These are phyloP conservation scores for Odontarrhena argentea DNA, from an alignment of 345 rosid genomes.

Conservation along the genomic window DNA sequence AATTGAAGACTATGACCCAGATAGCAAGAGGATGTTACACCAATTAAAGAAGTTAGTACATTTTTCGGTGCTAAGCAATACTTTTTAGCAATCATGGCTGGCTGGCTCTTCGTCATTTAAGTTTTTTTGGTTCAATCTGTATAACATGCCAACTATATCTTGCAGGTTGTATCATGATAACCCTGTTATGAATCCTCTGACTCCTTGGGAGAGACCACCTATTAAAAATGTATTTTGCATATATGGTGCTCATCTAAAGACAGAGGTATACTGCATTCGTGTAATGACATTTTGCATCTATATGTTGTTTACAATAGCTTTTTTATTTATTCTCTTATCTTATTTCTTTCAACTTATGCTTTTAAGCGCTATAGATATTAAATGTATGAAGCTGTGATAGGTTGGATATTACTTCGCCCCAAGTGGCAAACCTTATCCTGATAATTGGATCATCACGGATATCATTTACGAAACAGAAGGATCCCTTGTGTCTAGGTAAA, in stretches of 20 bases:
- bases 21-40: constrained; percentile 80
- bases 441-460: constrained; percentile 97
- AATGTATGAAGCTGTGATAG: constrained; percentile 50
- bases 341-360: constrained; percentile 22
- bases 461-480: constrained; percentile 89
- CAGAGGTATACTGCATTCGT: constrained; percentile 67
- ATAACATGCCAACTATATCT: constrained; percentile 24
- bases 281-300: constrained; percentile 4
- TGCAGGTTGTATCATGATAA: constrained; percentile 86
- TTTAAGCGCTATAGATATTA: constrained; percentile 13
- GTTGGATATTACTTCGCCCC: constrained; percentile 97
- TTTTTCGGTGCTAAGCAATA: constrained; percentile 8
- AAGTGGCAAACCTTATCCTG: constrained; percentile 98
- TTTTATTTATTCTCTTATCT: neutral
- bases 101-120: constrained; percentile 19
- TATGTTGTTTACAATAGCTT: constrained; percentile 1
- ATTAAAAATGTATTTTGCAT: constrained; percentile 92
- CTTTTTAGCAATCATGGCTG: constrained; percentile 13
- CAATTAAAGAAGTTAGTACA: constrained; percentile 70
- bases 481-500: constrained; percentile 74
- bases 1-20: constrained; percentile 92
- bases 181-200: constrained; percentile 90
- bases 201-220: constrained; percentile 99
- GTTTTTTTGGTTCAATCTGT: neutral
- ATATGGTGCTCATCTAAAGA: constrained; percentile 83